Evolutionary conservation across 768 basidiomycete species (phyloP), one percentile per base, ranked within the genome.

Genomic region (Gymnopilus dilepis): DNA sequence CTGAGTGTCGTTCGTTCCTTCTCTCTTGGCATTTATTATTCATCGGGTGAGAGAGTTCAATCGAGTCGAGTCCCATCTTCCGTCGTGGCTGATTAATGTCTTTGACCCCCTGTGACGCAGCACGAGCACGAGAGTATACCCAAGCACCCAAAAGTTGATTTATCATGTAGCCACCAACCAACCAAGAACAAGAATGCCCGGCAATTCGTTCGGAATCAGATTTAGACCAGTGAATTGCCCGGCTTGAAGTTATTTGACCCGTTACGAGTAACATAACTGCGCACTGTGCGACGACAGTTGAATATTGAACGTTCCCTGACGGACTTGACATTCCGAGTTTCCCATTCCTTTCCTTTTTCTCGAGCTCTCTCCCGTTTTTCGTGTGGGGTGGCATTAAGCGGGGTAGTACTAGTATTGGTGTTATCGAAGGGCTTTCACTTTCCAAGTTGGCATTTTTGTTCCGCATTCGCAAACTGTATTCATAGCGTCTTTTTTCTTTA

Each of bases 131-230:
- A 15, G 28, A 31, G 26, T 41, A 50, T 50, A 50, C 47, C 47
- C 47, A 50, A 50, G 47, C 47, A 50, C 47, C 47, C 28, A 50
- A 50, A 50, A 50, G 47, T 15, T 50, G 47, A 50, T 30, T 50
- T 50, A 50, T 50, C 31, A 31, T n/a, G n/a, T n/a, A n/a, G 30
- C 47, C 8, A 37, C 6, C 34, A 15, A n/a, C 47, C n/a, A 17
- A 42, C 34, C 34, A 6, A 37, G 13, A 13, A 21, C n/a, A 42
- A 42, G 8, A 6, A 19, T 42, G 9, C 12, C 13, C 17, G 6
- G 15, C 47, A 5, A 50, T n/a, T n/a, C 47, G 47, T 50, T n/a
- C n/a, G n/a, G n/a, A n/a, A n/a, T n/a, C n/a, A n/a, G n/a, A n/a
- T n/a, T n/a, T n/a, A n/a, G n/a, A n/a, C n/a, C n/a, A n/a, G n/a